Conservation (phyloP, 129 eudicot genomes). For the Flaveria bidentis region DNA sequence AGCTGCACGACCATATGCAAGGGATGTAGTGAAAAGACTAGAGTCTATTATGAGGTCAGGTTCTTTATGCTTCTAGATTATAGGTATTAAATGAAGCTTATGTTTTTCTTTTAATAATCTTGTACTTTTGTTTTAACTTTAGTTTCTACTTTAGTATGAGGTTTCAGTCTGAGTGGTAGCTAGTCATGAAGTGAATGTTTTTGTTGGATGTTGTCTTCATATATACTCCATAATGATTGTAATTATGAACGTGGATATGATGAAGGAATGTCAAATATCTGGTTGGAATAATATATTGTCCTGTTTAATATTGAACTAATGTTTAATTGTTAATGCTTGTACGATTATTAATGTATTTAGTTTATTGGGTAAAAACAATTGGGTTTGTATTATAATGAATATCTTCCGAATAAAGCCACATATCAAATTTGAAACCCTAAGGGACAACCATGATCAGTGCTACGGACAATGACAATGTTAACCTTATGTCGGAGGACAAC, state of each 20-base stretch:
- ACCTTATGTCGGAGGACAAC: too few relatives aligned
- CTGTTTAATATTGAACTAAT: too few relatives aligned
- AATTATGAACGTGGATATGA: constrained; percentile 34
- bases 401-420: too few relatives aligned
- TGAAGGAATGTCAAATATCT: constrained; percentile 31
- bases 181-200: constrained; percentile 22
- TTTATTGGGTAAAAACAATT: too few relatives aligned
- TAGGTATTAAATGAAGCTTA: constrained; percentile 30
- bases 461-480: too few relatives aligned
- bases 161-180: constrained; percentile 32
- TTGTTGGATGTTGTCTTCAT: constrained; percentile 37
- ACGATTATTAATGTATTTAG: too few relatives aligned
- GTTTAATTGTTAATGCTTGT: too few relatives aligned
- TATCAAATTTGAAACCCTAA: too few relatives aligned
- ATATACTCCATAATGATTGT: constrained; percentile 28
- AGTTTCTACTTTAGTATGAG: constrained; percentile 10
- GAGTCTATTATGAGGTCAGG: constrained; percentile 44
- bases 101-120: not conserved
- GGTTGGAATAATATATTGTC: constrained; percentile 3
- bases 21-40: constrained; percentile 51
- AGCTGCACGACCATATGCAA: constrained; percentile 57
- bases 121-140: not conserved
- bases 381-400: too few relatives aligned
- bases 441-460: too few relatives aligned
- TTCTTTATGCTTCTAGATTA: constrained; percentile 41